Percentiles rank a stretch among this genome's conserved stretches.
Evolutionary conservation across 2,329 filamentous ascomycete genomes (phyloP).

Genomic region (Zasmidium cellare): DNA sequence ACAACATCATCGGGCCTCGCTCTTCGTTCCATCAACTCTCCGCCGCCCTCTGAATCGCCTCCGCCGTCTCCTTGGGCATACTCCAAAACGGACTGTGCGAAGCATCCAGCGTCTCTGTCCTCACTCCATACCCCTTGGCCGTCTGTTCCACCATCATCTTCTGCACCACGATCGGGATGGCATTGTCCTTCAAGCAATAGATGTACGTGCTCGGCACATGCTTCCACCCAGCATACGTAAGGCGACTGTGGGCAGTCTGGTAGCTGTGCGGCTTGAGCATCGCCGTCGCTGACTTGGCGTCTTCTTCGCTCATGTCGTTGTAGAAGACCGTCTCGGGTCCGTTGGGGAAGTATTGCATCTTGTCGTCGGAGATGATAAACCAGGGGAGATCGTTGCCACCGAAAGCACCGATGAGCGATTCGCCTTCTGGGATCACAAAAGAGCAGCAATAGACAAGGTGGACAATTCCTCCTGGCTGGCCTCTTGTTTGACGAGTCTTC

Average conservation of each 20-base stretch:
- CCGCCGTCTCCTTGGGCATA: constrained; percentile 25
- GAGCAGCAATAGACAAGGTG: constrained; percentile 27
- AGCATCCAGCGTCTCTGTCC: constrained; percentile 22
- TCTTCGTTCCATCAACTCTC: too few species aligned
- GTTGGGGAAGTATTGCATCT: constrained; percentile 2
- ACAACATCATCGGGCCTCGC: too few species aligned
- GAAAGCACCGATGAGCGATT: constrained; percentile 18
- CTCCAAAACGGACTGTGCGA: constrained; percentile 28
- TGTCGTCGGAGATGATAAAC: constrained; percentile 11
- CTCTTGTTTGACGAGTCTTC: constrained; percentile 1
- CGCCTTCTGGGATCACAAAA: constrained; percentile 23
- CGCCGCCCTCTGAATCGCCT: constrained; percentile 14
- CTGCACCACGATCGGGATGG: constrained; percentile 38
- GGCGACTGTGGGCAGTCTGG: constrained; percentile 3
- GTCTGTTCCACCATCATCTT: constrained; percentile 36
- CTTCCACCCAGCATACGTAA: constrained; percentile 38
- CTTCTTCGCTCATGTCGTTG: constrained; percentile 11
- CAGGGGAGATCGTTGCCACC: constrained; percentile 11
- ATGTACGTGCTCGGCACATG: constrained; percentile 43
- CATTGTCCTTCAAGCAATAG: constrained; percentile 40
- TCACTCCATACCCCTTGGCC: constrained; percentile 16
- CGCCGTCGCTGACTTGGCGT: constrained; percentile 7
- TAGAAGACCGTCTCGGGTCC: constrained; percentile 14
- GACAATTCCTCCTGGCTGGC: constrained; percentile 23
- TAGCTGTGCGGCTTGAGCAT: constrained; percentile 6